Conservation (phyloP, 768 basidiomycete species). For the Pulveroboletus sp. region DNA sequence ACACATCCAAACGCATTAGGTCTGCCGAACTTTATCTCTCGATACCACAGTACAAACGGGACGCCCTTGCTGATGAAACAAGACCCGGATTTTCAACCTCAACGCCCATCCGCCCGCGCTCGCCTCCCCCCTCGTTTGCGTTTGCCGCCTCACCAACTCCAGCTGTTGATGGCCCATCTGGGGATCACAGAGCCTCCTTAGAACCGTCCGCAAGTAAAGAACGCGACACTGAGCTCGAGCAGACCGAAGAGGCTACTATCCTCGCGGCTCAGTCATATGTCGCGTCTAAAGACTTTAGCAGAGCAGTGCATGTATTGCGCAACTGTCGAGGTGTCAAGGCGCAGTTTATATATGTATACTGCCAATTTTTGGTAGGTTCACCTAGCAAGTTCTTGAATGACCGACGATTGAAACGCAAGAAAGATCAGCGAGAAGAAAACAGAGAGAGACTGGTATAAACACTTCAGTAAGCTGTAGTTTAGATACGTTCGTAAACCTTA, state of each 20-base stretch:
- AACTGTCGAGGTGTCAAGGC: conserved; percentile 70
- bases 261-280: conserved; percentile 70
- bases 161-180: conserved; percentile 31
- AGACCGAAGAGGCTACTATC: conserved; percentile 69
- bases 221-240: conserved; percentile 48
- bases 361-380: conserved; percentile 76
- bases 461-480: conserved; percentile 54
- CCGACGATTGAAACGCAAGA: neutral
- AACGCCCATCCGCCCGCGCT: conserved; percentile 50
- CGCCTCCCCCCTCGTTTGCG: conserved; percentile 36
- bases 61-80: conserved; percentile 23
- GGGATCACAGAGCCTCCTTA: neutral
- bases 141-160: conserved; percentile 31
- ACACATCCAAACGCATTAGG: conserved; percentile 41
- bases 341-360: conserved; percentile 75
- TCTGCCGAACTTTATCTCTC: conserved; percentile 73
- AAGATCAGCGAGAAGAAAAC: conserved; percentile 85
- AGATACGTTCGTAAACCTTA: neutral
- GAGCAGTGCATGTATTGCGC: conserved; percentile 64
- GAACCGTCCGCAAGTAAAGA: conserved; percentile 27
- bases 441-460: conserved; percentile 81
- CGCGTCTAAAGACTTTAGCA: conserved; percentile 73
- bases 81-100: conserved; percentile 53
- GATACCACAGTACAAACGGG: conserved; percentile 48
- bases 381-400: neutral